These are phyloP conservation scores for Fraxinus excelsior DNA, from an alignment of 257 asterid species.

Conservation along the genomic window DNA sequence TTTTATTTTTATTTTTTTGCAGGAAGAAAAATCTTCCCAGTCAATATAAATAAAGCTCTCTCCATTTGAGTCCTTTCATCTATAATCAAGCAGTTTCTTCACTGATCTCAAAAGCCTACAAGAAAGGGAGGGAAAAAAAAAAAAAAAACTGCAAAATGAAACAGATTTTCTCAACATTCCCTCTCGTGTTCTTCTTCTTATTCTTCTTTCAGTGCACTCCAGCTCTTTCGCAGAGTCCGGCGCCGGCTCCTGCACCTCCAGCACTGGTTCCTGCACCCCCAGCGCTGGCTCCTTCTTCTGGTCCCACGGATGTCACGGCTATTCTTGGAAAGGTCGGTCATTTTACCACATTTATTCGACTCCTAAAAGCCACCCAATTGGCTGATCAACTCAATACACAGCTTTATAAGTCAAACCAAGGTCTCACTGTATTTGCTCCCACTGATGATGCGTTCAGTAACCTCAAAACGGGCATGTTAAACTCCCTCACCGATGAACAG, in stretches of 20 bases:
- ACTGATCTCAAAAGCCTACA: not conserved
- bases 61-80: not conserved
- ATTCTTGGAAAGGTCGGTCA: slow-evolving; percentile 58
- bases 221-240: slow-evolving; percentile 5
- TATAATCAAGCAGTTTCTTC: not conserved
- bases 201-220: not conserved
- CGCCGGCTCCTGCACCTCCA: slow-evolving; percentile 38
- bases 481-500: slow-evolving; percentile 37
- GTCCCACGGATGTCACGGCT: slow-evolving; percentile 50
- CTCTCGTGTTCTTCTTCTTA: not conserved
- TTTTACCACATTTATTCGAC: slow-evolving; percentile 52
- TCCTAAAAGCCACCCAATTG: slow-evolving; percentile 50
- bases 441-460: slow-evolving; percentile 41
- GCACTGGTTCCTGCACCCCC: slow-evolving; percentile 45
- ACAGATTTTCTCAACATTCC: not conserved
- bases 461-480: slow-evolving; percentile 39
- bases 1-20: too few species aligned
- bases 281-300: slow-evolving; percentile 39
- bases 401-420: slow-evolving; percentile 48
- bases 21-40: not conserved
- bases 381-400: slow-evolving; percentile 49
- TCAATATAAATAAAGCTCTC: slow-evolving; percentile 19
- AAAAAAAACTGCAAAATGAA: slow-evolving; percentile 11
- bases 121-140: not conserved
- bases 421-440: slow-evolving; percentile 47